These are phyloP conservation scores for Phenoliferia sp. DNA, from an alignment of 1,284 basidiomycete species.

Conservation along the genomic window DNA sequence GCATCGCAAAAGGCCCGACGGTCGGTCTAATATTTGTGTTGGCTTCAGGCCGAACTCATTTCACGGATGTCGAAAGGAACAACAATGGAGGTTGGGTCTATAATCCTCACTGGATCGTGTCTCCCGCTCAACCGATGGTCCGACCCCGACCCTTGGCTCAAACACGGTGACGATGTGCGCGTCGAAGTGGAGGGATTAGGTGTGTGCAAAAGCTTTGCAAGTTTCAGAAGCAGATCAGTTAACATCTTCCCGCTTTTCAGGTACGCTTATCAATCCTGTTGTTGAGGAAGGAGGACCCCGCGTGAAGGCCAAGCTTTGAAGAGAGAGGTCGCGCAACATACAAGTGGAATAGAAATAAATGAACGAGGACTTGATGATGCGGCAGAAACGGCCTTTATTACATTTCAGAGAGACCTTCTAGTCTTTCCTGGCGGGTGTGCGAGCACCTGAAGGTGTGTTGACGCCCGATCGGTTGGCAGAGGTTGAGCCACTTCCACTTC, in stretches of 20 bases:
- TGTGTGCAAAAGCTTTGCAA: not conserved
- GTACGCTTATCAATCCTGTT: no score
- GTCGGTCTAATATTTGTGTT: no score
- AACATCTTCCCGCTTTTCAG: no score
- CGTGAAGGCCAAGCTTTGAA: constrained; percentile 48
- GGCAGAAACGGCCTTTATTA: not conserved
- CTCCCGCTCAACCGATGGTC: constrained; percentile 44
- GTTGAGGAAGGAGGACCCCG: constrained; percentile 54
- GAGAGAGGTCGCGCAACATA: no score
- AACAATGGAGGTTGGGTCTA: constrained; percentile 72
- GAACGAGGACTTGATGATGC: no score
- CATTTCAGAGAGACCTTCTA: not conserved
- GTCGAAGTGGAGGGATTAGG: constrained; percentile 47
- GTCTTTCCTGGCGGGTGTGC: constrained; percentile 6
- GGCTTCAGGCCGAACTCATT: constrained; percentile 55
- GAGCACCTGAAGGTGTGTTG: not conserved
- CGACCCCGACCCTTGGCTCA: constrained; percentile 64
- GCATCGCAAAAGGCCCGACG: no score
- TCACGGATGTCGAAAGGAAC: constrained; percentile 78
- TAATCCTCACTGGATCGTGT: constrained; percentile 75
- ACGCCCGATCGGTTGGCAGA: not conserved
- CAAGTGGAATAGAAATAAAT: no score
- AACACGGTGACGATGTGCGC: constrained; percentile 66
- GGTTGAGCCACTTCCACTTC: not conserved
- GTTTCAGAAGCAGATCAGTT: no score